Conservation (phyloP, 23 red algal species). For the Gracilaria domingensis region DNA sequence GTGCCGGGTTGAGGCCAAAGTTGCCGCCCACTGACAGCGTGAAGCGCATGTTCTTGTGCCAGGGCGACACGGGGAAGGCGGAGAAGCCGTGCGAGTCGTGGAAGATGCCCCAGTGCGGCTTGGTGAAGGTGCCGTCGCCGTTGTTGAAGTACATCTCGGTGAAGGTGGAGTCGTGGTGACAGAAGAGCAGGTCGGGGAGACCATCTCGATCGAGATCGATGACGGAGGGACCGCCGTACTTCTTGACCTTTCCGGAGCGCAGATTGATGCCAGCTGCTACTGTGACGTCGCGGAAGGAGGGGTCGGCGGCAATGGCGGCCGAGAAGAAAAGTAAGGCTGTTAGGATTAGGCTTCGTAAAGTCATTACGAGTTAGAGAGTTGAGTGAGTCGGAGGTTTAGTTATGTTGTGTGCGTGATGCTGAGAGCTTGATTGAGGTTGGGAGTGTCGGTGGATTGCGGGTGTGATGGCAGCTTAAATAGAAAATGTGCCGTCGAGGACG, state of each 20-base stretch:
- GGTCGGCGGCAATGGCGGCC: neutral
- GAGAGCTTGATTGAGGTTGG: too few relatives aligned
- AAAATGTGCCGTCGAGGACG: too few relatives aligned
- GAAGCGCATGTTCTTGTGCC: constrained; percentile 34
- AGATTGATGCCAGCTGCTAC: neutral
- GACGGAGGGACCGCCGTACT: constrained; percentile 13
- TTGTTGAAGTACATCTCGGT: constrained; percentile 42
- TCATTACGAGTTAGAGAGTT: too few relatives aligned
- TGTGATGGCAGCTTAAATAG: too few relatives aligned
- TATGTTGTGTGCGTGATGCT: too few relatives aligned
- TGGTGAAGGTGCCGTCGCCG: constrained; percentile 5
- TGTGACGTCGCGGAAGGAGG: constrained; percentile 17
- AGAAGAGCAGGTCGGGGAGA: constrained; percentile 21
- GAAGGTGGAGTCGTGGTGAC: constrained; percentile 36
- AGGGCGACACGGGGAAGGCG: constrained; percentile 27
- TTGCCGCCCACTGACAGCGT: constrained; percentile 32
- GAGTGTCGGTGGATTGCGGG: too few relatives aligned
- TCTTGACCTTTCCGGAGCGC: constrained; percentile 25
- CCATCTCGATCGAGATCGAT: constrained; percentile 39
- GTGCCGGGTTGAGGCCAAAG: constrained; percentile 5
- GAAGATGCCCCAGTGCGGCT: constrained; percentile 9
- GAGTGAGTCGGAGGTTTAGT: too few relatives aligned
- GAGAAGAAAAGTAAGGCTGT: neutral
- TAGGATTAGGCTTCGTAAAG: neutral
- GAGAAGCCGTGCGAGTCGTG: constrained; percentile 29